phyloP scores from a whole-genome alignment of 192 early-diverging fungal genomes.

The Spinellus fusiger region DNA sequence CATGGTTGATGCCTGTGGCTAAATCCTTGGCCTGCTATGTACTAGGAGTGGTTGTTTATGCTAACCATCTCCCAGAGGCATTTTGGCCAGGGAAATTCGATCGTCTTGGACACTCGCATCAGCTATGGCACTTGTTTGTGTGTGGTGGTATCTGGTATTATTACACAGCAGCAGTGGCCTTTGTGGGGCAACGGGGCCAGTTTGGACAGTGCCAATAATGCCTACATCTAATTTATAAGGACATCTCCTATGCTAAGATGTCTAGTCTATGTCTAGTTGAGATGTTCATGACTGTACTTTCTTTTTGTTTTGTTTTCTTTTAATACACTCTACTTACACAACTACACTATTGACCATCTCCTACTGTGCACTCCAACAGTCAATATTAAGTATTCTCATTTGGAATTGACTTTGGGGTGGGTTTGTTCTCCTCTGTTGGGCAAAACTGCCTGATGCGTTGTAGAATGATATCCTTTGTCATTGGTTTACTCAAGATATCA shows the following conservation, averaged over 20 bases:
- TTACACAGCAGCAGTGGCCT: conserved; percentile 42
- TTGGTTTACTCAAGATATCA: conserved; percentile 70
- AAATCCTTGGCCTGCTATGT: conserved; percentile 48
- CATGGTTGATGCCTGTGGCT: conserved; percentile 45
- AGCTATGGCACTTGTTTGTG: conserved; percentile 57
- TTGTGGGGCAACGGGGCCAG: background rate
- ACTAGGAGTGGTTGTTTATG: conserved; percentile 50
- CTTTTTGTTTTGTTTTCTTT: too few relatives aligned
- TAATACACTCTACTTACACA: too few relatives aligned
- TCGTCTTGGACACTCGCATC: conserved; percentile 54
- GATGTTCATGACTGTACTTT: too few relatives aligned
- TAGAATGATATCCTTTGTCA: conserved; percentile 56
- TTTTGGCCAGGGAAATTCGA: conserved; percentile 56
- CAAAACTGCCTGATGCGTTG: conserved; percentile 43
- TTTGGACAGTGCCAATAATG: conserved; percentile 12
- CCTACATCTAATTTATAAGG: too few relatives aligned
- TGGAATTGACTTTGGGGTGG: too few relatives aligned
- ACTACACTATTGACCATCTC: too few relatives aligned
- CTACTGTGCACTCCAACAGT: too few relatives aligned
- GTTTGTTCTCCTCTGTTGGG: too few relatives aligned
- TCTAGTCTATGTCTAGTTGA: too few relatives aligned
- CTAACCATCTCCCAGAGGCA: conserved; percentile 51
- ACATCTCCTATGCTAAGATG: background rate
- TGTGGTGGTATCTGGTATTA: conserved; percentile 58
- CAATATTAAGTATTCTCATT: too few relatives aligned